Percentiles rank a stretch among this genome's conserved stretches.
Conservation (phyloP, 345 rosid genomes). For the Euphorbia peplus region DNA sequence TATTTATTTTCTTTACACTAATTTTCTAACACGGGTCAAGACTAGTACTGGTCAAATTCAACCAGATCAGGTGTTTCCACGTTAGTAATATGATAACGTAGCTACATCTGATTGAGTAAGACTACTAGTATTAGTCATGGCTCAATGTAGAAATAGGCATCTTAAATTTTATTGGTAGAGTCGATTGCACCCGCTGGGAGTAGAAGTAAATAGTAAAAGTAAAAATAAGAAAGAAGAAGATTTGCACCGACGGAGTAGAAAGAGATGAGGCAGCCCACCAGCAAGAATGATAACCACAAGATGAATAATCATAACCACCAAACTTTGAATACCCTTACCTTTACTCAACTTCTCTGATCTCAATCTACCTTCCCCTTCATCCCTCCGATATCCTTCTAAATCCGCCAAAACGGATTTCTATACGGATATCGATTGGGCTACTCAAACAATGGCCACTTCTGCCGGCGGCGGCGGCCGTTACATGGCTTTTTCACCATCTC, state of each 20-base stretch:
- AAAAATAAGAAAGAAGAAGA: neutral
- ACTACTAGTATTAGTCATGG: too few relatives aligned
- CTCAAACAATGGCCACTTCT: slow-evolving; percentile 18
- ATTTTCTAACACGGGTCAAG: too few relatives aligned
- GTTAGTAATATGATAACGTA: too few relatives aligned
- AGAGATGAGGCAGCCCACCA: slow-evolving; percentile 17
- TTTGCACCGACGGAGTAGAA: slow-evolving; percentile 19
- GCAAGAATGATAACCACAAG: slow-evolving; percentile 9
- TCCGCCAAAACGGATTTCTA: slow-evolving; percentile 20
- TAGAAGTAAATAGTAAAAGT: too few relatives aligned
- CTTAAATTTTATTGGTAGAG: too few relatives aligned
- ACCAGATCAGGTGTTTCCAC: too few relatives aligned
- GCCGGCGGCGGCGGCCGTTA: slow-evolving; percentile 46
- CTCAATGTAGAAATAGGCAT: too few relatives aligned
- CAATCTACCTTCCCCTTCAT: neutral
- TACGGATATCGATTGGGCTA: slow-evolving; percentile 26
- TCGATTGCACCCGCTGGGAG: too few relatives aligned
- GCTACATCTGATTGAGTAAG: too few relatives aligned
- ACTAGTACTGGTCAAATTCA: too few relatives aligned
- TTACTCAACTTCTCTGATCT: neutral
- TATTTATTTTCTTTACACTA: too few relatives aligned
- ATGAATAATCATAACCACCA: neutral
- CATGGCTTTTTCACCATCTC: slow-evolving; percentile 86
- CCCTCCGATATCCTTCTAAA: neutral
- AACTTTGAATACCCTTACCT: neutral